Evolutionary conservation across 176 grass and related monocot species (phyloP), one percentile per base, ranked within the genome.

Genomic region (Zoysia japonica): DNA sequence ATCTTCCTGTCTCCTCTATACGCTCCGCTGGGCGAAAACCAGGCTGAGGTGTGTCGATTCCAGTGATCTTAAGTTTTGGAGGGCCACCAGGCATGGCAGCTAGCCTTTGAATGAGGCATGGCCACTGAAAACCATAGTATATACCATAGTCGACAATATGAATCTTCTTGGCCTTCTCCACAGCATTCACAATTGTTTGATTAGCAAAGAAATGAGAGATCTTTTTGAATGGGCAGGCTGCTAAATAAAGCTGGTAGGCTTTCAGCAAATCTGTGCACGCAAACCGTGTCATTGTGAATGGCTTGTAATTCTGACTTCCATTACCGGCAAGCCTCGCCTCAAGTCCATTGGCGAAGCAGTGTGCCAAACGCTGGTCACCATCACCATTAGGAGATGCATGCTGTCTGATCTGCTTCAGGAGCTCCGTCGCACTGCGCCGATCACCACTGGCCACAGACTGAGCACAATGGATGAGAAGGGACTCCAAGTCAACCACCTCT

Each of bases 111-210:
- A 99, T 89, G 61, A 99, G 88, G 65, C 90, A 95, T 1, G 96
- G 96, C 96, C 96, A 99, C 61, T 99, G 96, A 44, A 99, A 93
- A 14, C 96, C 96, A 69, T 99, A 92, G 74, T 93, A 89, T 62
- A 99, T 83, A 47, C 96, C 96, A 2, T 70, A 95, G 61, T 99
- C 96, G 2, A 99, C 82, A 42, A 99, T 99, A 80, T 95, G 96
- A 83, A 99, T 81, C 74, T 83, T 89, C 59, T 75, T 87, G 17
- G 86, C 90, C 65, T 92, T 99, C 85, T 87, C 70, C 45, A 69
- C 84, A 5, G 84, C 88, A 90, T 99, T 78, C 66, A 99, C 1
- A 72, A 89, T 93, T 46, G 92, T 99, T 86, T 99, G 96, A 81
- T 85, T 95, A 61, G 96, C 87, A 84, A 95, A 99, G 84, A 91